Conservation (phyloP, 495 filamentous ascomycete genomes). For the Trichoderma erinaceum region DNA sequence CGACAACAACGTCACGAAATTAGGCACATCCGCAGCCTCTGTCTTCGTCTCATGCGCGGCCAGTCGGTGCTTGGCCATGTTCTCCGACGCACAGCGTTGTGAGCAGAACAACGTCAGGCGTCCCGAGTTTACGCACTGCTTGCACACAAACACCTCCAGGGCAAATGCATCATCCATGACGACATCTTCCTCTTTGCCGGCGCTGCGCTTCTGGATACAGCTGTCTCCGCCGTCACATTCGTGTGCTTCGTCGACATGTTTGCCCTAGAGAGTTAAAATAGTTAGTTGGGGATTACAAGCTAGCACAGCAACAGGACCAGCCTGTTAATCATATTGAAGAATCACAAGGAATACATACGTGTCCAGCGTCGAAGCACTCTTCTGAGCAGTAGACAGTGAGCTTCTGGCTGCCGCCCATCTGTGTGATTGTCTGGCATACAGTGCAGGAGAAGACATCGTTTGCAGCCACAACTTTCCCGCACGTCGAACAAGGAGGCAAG, state of each 20-base stretch:
- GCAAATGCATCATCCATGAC: neutral
- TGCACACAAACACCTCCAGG: constrained; percentile 28
- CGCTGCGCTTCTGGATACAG: constrained; percentile 11
- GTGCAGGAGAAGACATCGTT: constrained; percentile 32
- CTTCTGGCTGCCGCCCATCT: constrained; percentile 22
- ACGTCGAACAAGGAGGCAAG: constrained; percentile 35
- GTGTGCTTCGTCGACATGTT: constrained; percentile 13
- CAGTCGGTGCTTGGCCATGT: constrained; percentile 39
- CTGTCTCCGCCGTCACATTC: constrained; percentile 17
- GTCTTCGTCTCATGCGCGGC: constrained; percentile 25
- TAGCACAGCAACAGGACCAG: neutral
- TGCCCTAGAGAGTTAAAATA: neutral
- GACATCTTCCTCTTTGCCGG: constrained; percentile 4
- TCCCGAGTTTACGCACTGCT: constrained; percentile 33
- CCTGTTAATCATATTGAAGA: too few species aligned
- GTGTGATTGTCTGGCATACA: constrained; percentile 34
- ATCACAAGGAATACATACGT: constrained; percentile 28
- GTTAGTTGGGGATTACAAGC: neutral
- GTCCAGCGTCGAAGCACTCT: constrained; percentile 34
- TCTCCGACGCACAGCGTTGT: constrained; percentile 30
- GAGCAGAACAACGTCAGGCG: constrained; percentile 35
- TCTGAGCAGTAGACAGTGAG: constrained; percentile 40
- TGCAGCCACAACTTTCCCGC: constrained; percentile 25
- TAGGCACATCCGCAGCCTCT: neutral
- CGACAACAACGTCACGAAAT: neutral